Conservation (phyloP, 1,284 basidiomycete species). For the Trichosporon asahii region DNA sequence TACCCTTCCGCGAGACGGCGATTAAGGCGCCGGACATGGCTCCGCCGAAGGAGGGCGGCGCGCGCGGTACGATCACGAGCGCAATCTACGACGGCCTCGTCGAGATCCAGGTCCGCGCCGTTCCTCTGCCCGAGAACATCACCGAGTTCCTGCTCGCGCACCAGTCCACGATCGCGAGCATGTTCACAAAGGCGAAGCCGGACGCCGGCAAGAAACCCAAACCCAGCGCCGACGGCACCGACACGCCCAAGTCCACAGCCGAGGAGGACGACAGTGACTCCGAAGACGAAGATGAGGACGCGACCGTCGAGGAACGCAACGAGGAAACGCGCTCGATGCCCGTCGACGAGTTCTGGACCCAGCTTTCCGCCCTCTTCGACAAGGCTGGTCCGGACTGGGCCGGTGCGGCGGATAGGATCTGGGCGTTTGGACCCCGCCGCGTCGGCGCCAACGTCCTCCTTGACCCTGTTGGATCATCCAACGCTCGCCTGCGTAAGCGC, state of each 20-base stretch:
- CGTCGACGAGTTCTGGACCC: conserved; percentile 76
- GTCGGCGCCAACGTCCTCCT: conserved; percentile 84
- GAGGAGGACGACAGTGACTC: conserved; percentile 27
- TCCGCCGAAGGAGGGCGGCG: conserved; percentile 70
- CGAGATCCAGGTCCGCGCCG: conserved; percentile 77
- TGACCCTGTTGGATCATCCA: conserved; percentile 56
- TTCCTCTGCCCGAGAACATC: conserved; percentile 68
- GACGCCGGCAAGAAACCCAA: conserved; percentile 34
- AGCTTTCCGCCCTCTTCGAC: conserved; percentile 64
- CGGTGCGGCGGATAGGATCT: conserved; percentile 68
- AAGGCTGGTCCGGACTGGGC: conserved; percentile 78
- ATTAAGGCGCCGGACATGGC: conserved; percentile 82
- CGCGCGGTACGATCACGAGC: conserved; percentile 75
- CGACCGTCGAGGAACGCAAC: conserved; percentile 46
- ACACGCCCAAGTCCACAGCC: neutral
- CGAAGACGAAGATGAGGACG: conserved; percentile 29
- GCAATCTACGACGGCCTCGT: conserved; percentile 68
- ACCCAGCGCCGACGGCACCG: neutral
- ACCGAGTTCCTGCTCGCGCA: conserved; percentile 76
- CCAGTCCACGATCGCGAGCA: conserved; percentile 43
- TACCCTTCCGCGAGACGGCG: conserved; percentile 95
- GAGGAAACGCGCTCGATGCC: conserved; percentile 57
- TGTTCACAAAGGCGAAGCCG: conserved; percentile 26
- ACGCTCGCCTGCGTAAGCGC: conserved; percentile 35
- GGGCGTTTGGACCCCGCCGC: conserved; percentile 87